Conservation (phyloP, 2,329 filamentous ascomycete genomes). For the Acephala macrosclerotiorum region DNA sequence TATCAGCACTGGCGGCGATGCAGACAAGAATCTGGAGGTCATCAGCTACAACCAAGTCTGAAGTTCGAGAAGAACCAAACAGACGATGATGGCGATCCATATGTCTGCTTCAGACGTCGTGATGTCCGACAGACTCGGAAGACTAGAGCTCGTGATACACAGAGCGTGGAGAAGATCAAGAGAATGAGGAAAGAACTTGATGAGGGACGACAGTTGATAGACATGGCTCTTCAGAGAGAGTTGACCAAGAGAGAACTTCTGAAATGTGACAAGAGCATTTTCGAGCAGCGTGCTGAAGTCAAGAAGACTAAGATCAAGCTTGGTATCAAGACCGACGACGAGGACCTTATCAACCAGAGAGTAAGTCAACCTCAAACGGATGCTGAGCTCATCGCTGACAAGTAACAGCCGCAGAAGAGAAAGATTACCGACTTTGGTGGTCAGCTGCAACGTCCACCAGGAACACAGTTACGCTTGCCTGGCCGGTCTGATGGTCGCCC, state of each 20-base stretch:
- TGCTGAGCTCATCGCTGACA: constrained; percentile 29
- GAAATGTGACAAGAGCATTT: constrained; percentile 77
- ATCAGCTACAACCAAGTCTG: constrained; percentile 76
- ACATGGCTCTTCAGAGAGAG: constrained; percentile 82
- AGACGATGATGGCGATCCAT: constrained; percentile 94
- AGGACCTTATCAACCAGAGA: constrained; percentile 94
- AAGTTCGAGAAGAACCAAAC: constrained; percentile 96
- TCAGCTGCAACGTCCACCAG: constrained; percentile 64
- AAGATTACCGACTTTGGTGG: constrained; percentile 64
- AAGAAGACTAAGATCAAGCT: constrained; percentile 90
- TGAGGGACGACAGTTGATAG: constrained; percentile 81
- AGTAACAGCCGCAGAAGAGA: constrained; percentile 71
- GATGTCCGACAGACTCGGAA: constrained; percentile 95
- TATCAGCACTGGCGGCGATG: constrained; percentile 90
- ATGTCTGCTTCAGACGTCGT: constrained; percentile 95
- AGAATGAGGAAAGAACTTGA: constrained; percentile 90
- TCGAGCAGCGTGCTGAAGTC: constrained; percentile 81
- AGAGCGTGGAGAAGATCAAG: constrained; percentile 93
- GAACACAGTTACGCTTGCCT: constrained; percentile 72
- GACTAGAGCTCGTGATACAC: constrained; percentile 90
- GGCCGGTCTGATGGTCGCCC: constrained; percentile 73
- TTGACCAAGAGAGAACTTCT: constrained; percentile 79
- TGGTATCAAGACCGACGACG: constrained; percentile 90
- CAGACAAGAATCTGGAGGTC: constrained; percentile 72
- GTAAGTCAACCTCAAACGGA: constrained; percentile 59